Conservation (phyloP, 169 alveolate species). For the Babesia bigemina region DNA sequence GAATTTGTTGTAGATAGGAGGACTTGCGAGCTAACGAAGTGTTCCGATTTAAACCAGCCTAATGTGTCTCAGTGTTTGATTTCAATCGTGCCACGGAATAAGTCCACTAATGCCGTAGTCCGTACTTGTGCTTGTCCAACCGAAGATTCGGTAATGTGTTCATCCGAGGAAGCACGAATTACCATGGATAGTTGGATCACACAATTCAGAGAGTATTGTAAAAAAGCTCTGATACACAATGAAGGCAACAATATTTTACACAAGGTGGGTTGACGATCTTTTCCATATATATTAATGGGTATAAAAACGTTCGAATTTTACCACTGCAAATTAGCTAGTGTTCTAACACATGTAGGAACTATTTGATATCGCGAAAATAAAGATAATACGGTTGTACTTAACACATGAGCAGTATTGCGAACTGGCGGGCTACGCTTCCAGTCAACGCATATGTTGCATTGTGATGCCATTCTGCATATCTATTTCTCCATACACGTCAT, state of each 20-base stretch:
- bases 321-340: too few relatives aligned
- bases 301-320: too few relatives aligned
- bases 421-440: too few relatives aligned
- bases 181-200: conserved; percentile 43
- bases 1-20: conserved; percentile 17
- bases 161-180: conserved; percentile 54
- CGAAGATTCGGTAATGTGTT: conserved; percentile 35
- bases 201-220: conserved; percentile 33
- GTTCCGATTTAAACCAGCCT: conserved; percentile 32
- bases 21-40: conserved; percentile 28
- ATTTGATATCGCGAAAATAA: too few relatives aligned
- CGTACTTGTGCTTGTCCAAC: conserved; percentile 41
- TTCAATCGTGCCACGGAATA: conserved; percentile 6
- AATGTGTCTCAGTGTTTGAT: conserved; percentile 1
- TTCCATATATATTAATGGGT: too few relatives aligned
- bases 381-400: too few relatives aligned
- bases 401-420: too few relatives aligned
- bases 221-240: conserved; percentile 3
- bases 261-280: conserved; percentile 26
- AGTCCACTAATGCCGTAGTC: background rate
- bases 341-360: too few relatives aligned
- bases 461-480: background rate
- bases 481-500: background rate
- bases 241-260: conserved; percentile 24
- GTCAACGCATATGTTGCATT: too few relatives aligned